phyloP scores from a whole-genome alignment of 306 rosid genomes.

The Leucaena leucocephala region DNA sequence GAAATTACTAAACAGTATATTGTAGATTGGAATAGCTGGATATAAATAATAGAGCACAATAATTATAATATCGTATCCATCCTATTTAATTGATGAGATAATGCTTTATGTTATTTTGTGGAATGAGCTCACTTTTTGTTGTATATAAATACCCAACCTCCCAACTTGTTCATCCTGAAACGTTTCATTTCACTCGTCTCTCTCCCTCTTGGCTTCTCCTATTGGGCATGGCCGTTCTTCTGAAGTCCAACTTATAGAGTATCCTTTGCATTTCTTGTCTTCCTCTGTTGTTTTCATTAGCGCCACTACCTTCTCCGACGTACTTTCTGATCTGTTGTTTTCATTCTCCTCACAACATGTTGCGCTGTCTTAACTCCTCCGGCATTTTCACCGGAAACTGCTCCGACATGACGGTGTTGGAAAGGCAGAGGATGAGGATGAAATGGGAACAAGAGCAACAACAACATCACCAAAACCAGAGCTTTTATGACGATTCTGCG shows the following conservation, averaged over 20 bases:
- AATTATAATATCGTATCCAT: no score
- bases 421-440: constrained; percentile 48
- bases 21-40: no score
- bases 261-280: neutral
- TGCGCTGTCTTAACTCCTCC: constrained; percentile 47
- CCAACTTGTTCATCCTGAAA: constrained; percentile 11
- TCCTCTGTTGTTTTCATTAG: no score
- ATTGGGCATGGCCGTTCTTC: constrained; percentile 27
- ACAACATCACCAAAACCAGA: constrained; percentile 16
- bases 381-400: constrained; percentile 38
- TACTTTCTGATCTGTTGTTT: neutral
- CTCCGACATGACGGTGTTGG: constrained; percentile 50
- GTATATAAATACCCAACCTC: constrained; percentile 25
- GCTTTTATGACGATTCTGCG: constrained; percentile 32
- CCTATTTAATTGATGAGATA: no score
- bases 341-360: constrained; percentile 34
- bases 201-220: neutral
- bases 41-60: no score
- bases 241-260: neutral
- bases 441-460: constrained; percentile 44
- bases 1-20: no score
- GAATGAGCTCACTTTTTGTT: neutral
- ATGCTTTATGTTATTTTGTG: no score
- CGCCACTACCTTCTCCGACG: neutral
- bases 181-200: constrained; percentile 7